Evolutionary conservation across 2,329 filamentous ascomycete species (phyloP).

Genomic region (Triangularia verruculosa): DNA sequence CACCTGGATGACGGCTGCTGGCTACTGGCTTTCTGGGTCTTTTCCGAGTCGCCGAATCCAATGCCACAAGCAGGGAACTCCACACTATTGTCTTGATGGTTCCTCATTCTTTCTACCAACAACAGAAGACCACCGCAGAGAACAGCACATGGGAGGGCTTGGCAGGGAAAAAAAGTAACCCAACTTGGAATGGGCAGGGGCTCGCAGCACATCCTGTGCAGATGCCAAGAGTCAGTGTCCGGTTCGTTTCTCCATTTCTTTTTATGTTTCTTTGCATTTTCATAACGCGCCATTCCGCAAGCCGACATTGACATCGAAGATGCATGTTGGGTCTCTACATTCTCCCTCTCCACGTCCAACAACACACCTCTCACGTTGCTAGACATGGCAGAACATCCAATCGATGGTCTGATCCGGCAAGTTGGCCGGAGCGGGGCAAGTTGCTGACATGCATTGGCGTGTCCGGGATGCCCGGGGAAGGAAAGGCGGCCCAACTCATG

Average conservation of each 20-base stretch:
- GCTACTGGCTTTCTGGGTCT: background rate
- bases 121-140: background rate
- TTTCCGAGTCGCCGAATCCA: background rate
- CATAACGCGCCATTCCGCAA: background rate
- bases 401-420: background rate
- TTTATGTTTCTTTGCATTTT: background rate
- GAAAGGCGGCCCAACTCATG: background rate
- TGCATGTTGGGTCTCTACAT: background rate
- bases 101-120: background rate
- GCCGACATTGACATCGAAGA: background rate
- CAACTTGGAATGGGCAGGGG: background rate
- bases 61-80: background rate
- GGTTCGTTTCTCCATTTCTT: background rate
- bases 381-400: background rate
- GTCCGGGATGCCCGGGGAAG: background rate
- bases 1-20: background rate
- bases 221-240: background rate
- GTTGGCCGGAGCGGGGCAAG: background rate
- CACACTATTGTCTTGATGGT: background rate
- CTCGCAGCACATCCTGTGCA: background rate
- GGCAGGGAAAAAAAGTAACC: background rate
- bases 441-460: conserved; percentile 1
- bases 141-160: background rate
- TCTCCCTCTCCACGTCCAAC: background rate
- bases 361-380: background rate